A percentile compares a stretch with the other conserved stretches of the same genome.
phyloP scores from a whole-genome alignment of 495 filamentous ascomycete species.

The Xylaria venustula region DNA sequence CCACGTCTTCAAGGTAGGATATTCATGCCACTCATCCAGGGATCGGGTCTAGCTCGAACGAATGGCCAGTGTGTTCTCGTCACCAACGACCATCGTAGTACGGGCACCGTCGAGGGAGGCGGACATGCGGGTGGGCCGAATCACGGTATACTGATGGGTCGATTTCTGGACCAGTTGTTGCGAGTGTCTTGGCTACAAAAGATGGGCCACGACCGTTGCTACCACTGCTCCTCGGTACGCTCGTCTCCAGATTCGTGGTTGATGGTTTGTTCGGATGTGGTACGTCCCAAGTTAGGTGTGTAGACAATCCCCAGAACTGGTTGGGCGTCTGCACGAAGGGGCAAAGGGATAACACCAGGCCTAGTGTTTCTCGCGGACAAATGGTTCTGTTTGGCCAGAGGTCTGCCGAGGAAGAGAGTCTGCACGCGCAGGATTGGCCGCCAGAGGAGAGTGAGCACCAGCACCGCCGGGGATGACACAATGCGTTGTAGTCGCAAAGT shows the following conservation, averaged over 20 bases:
- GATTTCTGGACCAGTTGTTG: neutral
- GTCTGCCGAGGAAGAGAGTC: neutral
- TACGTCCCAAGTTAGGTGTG: neutral
- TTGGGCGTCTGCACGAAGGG: constrained; percentile 5
- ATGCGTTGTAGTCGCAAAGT: constrained; percentile 1
- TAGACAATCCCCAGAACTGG: neutral
- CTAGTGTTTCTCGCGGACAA: neutral
- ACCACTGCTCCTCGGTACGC: constrained; percentile 2
- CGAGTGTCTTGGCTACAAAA: neutral
- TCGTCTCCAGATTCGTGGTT: neutral
- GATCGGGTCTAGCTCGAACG: constrained; percentile 29
- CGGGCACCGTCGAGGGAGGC: constrained; percentile 18
- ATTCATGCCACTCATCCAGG: constrained; percentile 28
- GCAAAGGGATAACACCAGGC: neutral
- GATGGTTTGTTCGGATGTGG: neutral
- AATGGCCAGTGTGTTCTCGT: constrained; percentile 23
- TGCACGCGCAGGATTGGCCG: neutral
- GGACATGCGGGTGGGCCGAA: constrained; percentile 23
- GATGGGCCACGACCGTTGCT: neutral
- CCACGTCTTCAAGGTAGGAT: constrained; percentile 27
- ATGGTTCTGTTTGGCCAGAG: constrained; percentile 7
- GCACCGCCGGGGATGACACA: constrained; percentile 4
- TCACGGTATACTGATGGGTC: neutral
- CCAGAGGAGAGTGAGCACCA: neutral
- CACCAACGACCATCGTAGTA: constrained; percentile 33